Evolutionary conservation across 176 grass and related monocot genomes (phyloP), one percentile per base, ranked within the genome.

Genomic region (Rhynchospora tenuis): DNA sequence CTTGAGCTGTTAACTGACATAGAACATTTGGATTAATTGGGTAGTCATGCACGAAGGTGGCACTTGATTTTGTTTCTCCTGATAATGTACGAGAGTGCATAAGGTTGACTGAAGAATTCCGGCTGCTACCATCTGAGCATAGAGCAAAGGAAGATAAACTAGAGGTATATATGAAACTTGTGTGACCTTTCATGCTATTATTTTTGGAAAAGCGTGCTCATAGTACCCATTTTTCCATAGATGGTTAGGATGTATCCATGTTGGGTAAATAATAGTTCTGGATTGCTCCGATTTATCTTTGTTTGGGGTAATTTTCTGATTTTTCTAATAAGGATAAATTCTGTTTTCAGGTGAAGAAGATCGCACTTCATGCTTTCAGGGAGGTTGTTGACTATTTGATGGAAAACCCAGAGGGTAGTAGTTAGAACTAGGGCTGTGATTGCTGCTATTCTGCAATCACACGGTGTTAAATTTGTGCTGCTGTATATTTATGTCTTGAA

Each of bases 31-130:
- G 83, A 85, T 77, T 48, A 31, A 59, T 65, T n/a, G 14, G 81
- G 78, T 54, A 93, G 94, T 97, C 94, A 15, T 97, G 94, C 91
- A 91, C 86, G 44, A 93, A 97, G 85, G 89, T 97, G 5, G 94
- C 89, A 0, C 52, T 97, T 6, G 89, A 97, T 65, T 97, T 97
- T 31, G 94, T 93, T 62, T 97, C 94, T 22, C 94, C 94, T 22
- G 94, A 97, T 63, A 97, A 91, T 23, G 47, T 93, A 55, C 51
- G 58, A 10, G 86, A 91, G 56, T 97, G 91, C 66, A 44, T 93
- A 23, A 81, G 77, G 23, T 59, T 97, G 82, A 87, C 91, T 0
- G 60, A 68, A 83, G 88, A 93, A 75, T 93, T 91, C 80, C 85
- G 94, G 52, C 61, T 81, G 31, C 84, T 97, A 80, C 94, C 94